Conservation (phyloP, 306 rosid species). For the Ochetophila trinervis region DNA sequence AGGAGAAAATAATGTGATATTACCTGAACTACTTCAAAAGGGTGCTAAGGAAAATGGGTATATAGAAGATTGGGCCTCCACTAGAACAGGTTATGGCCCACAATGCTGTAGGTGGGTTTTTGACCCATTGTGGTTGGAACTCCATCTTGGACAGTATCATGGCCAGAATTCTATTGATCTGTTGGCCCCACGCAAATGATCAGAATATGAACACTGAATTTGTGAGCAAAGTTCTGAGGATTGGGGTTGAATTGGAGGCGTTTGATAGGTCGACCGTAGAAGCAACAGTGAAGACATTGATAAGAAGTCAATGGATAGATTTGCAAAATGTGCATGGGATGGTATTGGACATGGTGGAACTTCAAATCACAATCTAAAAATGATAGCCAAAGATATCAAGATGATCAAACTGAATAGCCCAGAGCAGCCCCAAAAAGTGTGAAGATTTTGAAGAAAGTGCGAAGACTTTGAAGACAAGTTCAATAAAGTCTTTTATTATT, state of each 20-base stretch:
- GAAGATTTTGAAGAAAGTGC: no score
- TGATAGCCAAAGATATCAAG: constrained; percentile 17
- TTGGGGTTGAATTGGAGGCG: constrained; percentile 19
- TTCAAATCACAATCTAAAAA: constrained; percentile 13
- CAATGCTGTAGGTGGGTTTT: constrained; percentile 9
- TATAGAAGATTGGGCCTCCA: constrained; percentile 28
- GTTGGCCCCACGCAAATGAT: constrained; percentile 44
- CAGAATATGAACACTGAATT: constrained; percentile 16
- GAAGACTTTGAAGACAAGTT: no score
- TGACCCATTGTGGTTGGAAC: constrained; percentile 20
- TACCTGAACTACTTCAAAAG: constrained; percentile 2
- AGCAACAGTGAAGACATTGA: constrained; percentile 21
- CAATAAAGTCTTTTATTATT: no score
- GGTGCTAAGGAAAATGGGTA: constrained; percentile 25
- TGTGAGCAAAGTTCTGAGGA: constrained; percentile 24
- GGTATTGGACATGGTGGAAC: constrained; percentile 19
- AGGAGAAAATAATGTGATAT: not conserved
- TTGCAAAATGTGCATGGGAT: constrained; percentile 3
- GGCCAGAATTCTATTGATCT: constrained; percentile 31
- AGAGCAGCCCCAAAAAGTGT: no score
- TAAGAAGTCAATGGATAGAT: constrained; percentile 11
- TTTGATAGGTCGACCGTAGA: constrained; percentile 25
- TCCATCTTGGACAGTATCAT: constrained; percentile 30
- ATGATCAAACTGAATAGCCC: no score
- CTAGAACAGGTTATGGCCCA: constrained; percentile 37